A percentile compares a stretch with the other conserved stretches of the same genome.
Conservation (phyloP, 139 green algal genomes). For the Trebouxia sp. region DNA sequence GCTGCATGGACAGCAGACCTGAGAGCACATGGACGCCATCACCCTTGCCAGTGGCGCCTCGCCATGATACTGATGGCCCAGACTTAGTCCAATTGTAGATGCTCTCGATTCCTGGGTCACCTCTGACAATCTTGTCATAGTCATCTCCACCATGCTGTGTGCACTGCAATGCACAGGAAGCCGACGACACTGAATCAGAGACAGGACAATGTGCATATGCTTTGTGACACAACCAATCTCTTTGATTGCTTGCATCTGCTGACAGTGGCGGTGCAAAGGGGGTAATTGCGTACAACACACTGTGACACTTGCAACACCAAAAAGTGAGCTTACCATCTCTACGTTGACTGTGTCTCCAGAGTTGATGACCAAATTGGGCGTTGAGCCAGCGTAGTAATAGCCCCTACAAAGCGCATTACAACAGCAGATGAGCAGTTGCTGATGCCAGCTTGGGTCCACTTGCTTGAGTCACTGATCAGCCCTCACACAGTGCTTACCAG, state of each 20-base stretch:
- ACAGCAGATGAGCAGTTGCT: background rate
- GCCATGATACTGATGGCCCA: background rate
- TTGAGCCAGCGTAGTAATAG: constrained; percentile 20
- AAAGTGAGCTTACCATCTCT: constrained; percentile 59
- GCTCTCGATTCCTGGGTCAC: constrained; percentile 64
- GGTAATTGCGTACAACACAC: background rate
- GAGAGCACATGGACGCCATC: constrained; percentile 69
- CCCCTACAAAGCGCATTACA: background rate
- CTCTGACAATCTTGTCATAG: constrained; percentile 66
- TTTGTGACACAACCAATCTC: background rate
- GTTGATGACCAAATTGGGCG: constrained; percentile 40
- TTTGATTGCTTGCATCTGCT: background rate
- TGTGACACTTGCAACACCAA: background rate
- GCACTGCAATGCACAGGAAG: background rate
- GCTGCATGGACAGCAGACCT: constrained; percentile 61
- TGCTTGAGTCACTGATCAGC: too few relatives aligned
- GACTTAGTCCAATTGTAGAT: constrained; percentile 52
- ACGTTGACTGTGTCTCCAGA: constrained; percentile 58
- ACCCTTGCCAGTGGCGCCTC: constrained; percentile 40
- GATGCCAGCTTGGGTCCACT: too few relatives aligned
- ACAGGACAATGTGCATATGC: background rate
- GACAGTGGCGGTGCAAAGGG: too few relatives aligned
- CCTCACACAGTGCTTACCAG: background rate
- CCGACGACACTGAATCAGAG: background rate
- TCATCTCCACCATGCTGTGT: constrained; percentile 54